Percentiles rank a stretch among this genome's conserved stretches.
Conservation (phyloP, 2,329 filamentous ascomycete species). For the Akanthomyces muscarius region DNA sequence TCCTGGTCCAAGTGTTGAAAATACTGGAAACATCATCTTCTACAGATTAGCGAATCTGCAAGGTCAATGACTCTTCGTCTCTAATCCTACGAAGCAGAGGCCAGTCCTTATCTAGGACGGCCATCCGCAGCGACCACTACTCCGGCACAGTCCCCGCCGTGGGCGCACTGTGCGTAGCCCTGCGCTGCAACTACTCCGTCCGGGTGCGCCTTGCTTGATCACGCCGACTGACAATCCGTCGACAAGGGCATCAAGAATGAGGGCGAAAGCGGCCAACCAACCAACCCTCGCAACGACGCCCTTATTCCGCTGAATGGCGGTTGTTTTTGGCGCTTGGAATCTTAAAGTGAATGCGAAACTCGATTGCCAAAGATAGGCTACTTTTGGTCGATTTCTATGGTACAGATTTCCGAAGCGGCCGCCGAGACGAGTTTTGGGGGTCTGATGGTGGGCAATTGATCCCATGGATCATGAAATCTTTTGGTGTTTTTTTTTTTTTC, state of each 20-base stretch:
- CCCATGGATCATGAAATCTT: constrained; percentile 5
- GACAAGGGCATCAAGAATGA: background rate
- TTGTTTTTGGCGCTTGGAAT: constrained; percentile 19
- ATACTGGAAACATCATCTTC: background rate
- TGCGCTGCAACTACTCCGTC: background rate
- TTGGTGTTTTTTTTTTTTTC: constrained; percentile 8
- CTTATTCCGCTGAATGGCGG: constrained; percentile 16
- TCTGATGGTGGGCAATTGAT: constrained; percentile 12
- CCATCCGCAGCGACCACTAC: background rate
- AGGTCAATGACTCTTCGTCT: no score
- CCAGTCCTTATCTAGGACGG: background rate
- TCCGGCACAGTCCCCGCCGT: constrained; percentile 6
- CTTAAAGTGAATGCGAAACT: constrained; percentile 18
- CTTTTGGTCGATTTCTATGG: constrained; percentile 17
- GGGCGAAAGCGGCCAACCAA: background rate
- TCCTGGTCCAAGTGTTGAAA: background rate
- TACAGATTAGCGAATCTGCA: no score
- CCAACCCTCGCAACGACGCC: background rate
- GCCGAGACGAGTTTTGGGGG: background rate
- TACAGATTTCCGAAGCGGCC: background rate
- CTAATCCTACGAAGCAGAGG: background rate
- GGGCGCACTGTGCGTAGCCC: background rate
- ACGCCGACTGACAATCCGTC: background rate
- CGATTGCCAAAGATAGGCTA: constrained; percentile 18
- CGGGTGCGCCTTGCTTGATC: background rate